Percentiles rank a stretch among this genome's conserved stretches.
phyloP scores from a whole-genome alignment of 75 land plant species.

The Cryptomeria japonica region DNA sequence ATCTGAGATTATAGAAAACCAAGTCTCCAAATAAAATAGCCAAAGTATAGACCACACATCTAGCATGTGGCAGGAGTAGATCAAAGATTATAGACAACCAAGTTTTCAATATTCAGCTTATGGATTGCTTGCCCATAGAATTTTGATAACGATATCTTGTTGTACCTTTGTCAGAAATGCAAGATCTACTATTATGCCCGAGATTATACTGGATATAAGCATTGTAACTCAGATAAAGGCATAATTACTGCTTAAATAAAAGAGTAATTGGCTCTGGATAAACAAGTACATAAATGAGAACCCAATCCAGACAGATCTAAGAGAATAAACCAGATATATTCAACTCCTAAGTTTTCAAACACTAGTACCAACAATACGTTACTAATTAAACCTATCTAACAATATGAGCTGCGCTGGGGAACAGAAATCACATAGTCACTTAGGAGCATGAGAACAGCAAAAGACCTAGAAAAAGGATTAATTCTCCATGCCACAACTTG shows the following conservation, averaged over 20 bases:
- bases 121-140: not conserved
- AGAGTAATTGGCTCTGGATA: not conserved
- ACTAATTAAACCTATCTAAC: not conserved
- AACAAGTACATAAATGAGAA: not conserved
- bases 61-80: not conserved
- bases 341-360: not conserved
- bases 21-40: too few species aligned
- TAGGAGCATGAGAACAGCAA: not conserved
- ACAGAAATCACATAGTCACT: not conserved
- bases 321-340: not conserved
- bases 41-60: too few species aligned
- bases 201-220: not conserved
- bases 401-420: not conserved
- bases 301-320: not conserved
- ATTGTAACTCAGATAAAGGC: not conserved
- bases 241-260: not conserved
- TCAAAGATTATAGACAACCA: too few species aligned
- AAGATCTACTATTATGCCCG: not conserved
- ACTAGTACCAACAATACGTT: not conserved
- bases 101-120: not conserved
- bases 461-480: not conserved
- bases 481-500: not conserved
- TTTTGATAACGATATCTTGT: too few species aligned
- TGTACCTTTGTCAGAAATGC: not conserved
- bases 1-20: too few species aligned